Base-by-base conservation (phyloP, 164 flowering plant species). In the Protea cynaroides region DNA sequence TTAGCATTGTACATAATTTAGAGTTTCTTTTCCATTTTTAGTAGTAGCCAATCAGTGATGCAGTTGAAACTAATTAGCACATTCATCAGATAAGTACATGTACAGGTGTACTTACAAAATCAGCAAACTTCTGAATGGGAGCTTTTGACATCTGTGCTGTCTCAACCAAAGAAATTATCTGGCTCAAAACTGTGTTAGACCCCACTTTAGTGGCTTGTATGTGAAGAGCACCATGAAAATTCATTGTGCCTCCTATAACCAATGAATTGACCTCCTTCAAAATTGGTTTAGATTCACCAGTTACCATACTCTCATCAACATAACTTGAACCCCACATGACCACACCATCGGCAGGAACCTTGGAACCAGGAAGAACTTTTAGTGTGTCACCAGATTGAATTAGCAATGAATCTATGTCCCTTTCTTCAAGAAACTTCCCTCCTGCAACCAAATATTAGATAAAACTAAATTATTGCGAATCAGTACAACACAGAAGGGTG, bases 41-140 rank as follows among this genome's bases (percentile, higher is more conserved):
- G n/a, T n/a, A n/a, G n/a, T n/a, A 29, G 1, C 34, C 34, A 29
- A 29, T 29, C 34, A 29, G 34, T 1, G 34, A 29, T 29, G 12
- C 37, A 23, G 7, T 18, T 9, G 29, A 56, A 46, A 40, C 25
- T 40, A 1, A 12, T 29, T 40, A 64, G 4, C 34, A 29, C 34
- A 29, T 29, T 13, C 23, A 5, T 12, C 36, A 43, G 24, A 50
- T 22, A 49, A 36, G 29, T n/a, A 65, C 15, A 50, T 12, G 8
- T 2, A 4, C 1, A 54, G 57, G 0, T 14, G 50, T 40, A 85
- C 99, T 86, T 76, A 95, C 99, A 84, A 71, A 86, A 71, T 95
- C 99, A 23, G 99, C 98, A 78, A 92, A 90, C 70, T 92, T 88
- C 83, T 95, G 99, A 69, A 95, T 90, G n/a, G 99, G 99, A 76